Evolutionary conservation across 768 basidiomycete species (phyloP).

Genomic region (Lentinus tigrinus): DNA sequence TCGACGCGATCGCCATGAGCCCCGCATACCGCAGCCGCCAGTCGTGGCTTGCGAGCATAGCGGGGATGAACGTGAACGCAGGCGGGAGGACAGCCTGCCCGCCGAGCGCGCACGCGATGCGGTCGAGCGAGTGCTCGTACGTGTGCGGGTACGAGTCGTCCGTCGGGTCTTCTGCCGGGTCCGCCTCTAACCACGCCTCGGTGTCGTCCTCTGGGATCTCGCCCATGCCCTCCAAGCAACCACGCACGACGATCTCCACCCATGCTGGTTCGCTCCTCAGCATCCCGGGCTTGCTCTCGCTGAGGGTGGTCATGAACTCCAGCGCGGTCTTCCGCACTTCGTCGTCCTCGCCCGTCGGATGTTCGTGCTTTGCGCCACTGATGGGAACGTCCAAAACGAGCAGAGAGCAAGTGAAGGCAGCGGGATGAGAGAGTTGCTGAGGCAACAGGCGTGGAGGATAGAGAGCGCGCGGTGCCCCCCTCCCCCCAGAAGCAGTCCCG

Average conservation of each 20-base stretch:
- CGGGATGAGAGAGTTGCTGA: no score
- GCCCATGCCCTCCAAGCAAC: constrained; percentile 81
- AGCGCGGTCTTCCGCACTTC: constrained; percentile 71
- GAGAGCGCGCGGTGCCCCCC: no score
- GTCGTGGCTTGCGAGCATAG: constrained; percentile 77
- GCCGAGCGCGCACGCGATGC: constrained; percentile 77
- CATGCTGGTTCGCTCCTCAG: constrained; percentile 68
- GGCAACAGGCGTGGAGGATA: no score
- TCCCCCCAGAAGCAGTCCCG: no score
- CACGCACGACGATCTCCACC: constrained; percentile 67
- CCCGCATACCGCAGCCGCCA: constrained; percentile 87
- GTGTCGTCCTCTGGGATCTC: constrained; percentile 66
- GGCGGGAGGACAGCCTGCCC: constrained; percentile 74
- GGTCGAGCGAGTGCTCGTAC: constrained; percentile 82
- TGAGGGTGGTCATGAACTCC: constrained; percentile 82
- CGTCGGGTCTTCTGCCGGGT: constrained; percentile 65
- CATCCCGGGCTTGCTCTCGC: constrained; percentile 71
- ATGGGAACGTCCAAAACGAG: constrained; percentile 42
- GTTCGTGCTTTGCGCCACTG: constrained; percentile 22
- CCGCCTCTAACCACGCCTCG: constrained; percentile 67
- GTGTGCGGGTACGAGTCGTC: constrained; percentile 70
- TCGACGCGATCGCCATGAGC: constrained; percentile 81
- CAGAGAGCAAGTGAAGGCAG: no score
- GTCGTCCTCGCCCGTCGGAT: constrained; percentile 63
- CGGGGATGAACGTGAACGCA: constrained; percentile 80